These are phyloP conservation scores for Euphorbia celastroides DNA, from an alignment of 441 rosid genomes.

Conservation along the genomic window DNA sequence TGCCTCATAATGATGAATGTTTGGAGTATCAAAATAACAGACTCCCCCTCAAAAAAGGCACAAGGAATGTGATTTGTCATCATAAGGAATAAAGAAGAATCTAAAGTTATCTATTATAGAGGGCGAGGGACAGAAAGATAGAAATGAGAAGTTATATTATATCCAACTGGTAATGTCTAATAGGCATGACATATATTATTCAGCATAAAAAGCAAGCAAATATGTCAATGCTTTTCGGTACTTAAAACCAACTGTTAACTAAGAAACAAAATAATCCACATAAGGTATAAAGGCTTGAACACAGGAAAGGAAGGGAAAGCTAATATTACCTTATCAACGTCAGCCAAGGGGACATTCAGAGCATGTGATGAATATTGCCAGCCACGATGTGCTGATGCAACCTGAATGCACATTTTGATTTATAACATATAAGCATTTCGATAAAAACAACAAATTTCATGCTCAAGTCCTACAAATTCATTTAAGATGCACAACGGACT, in stretches of 20 bases:
- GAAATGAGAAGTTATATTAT: neutral
- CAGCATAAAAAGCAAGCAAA: neutral
- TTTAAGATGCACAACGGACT: neutral
- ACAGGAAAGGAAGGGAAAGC: constrained; percentile 4
- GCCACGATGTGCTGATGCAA: constrained; percentile 37
- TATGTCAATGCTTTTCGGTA: neutral
- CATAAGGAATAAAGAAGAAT: neutral
- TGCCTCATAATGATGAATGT: neutral
- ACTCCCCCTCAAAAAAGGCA: neutral
- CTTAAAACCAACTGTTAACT: constrained; percentile 1
- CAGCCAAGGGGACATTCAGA: constrained; percentile 85
- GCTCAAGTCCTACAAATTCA: neutral
- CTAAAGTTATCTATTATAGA: neutral
- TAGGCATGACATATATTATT: neutral
- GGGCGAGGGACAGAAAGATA: neutral
- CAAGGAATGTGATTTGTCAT: neutral
- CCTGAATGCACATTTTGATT: constrained; percentile 37
- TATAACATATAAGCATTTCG: neutral
- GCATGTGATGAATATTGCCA: constrained; percentile 74
- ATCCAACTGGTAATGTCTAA: neutral
- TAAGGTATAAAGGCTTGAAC: neutral
- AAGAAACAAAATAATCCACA: neutral
- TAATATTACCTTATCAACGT: constrained; percentile 82
- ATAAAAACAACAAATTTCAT: neutral
- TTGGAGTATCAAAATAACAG: constrained; percentile 52